Percentiles rank a stretch among this genome's conserved stretches.
Evolutionary conservation across 2,329 filamentous ascomycete species (phyloP).

Genomic region (Penicillium italicum): DNA sequence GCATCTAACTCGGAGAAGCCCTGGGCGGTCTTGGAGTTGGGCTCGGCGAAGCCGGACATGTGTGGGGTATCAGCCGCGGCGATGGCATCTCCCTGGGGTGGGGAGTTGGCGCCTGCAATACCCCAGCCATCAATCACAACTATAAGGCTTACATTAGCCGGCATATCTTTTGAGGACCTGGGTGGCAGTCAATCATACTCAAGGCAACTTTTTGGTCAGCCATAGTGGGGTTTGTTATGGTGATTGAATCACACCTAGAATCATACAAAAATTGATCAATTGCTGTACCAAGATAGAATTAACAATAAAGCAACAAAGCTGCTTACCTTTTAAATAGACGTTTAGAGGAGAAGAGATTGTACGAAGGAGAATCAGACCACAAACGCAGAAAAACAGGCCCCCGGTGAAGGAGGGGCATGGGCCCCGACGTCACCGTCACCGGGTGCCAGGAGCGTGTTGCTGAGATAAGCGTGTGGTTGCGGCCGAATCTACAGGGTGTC

Average conservation of each 20-base stretch:
- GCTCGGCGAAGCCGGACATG: slow-evolving; percentile 78
- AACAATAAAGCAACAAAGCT: background rate
- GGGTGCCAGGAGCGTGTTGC: slow-evolving; percentile 4
- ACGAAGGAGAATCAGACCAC: slow-evolving; percentile 4
- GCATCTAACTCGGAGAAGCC: slow-evolving; percentile 93
- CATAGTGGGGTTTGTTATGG: slow-evolving; percentile 48
- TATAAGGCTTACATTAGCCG: slow-evolving; percentile 41
- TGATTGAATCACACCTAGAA: slow-evolving; percentile 17
- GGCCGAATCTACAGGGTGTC: background rate
- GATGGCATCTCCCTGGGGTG: slow-evolving; percentile 90
- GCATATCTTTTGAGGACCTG: slow-evolving; percentile 20
- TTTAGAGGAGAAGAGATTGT: slow-evolving; percentile 11
- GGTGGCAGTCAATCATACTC: slow-evolving; percentile 50
- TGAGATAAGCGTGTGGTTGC: background rate
- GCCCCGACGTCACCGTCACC: slow-evolving; percentile 35
- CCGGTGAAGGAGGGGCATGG: slow-evolving; percentile 36
- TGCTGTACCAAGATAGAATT: slow-evolving; percentile 7
- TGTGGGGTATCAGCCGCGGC: slow-evolving; percentile 85
- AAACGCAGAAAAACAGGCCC: slow-evolving; percentile 15
- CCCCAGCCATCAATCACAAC: slow-evolving; percentile 99
- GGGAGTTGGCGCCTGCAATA: slow-evolving; percentile 73
- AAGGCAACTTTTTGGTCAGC: slow-evolving; percentile 66
- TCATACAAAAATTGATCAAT: slow-evolving; percentile 18
- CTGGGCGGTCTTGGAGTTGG: slow-evolving; percentile 67
- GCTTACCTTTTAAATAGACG: slow-evolving; percentile 16